These are phyloP conservation scores for Austroboletus eburneus DNA, from an alignment of 768 basidiomycete species.

Conservation along the genomic window DNA sequence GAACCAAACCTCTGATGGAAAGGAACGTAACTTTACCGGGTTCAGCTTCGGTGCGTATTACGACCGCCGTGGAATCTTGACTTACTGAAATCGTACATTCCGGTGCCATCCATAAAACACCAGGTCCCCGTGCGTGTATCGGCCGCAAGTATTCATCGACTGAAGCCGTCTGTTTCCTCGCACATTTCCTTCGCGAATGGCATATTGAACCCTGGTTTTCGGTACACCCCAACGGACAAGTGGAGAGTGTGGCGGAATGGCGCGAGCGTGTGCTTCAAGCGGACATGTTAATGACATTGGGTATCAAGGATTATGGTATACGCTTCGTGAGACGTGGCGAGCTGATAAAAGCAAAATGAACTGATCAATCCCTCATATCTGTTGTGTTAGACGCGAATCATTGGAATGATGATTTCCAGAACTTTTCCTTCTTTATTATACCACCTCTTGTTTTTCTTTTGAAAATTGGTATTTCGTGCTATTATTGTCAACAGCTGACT, in stretches of 20 bases:
- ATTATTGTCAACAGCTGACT: too few species aligned
- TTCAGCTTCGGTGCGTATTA: slow-evolving; percentile 17
- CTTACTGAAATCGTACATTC: too few species aligned
- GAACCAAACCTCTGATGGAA: background rate
- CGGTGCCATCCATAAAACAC: too few species aligned
- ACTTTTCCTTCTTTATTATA: too few species aligned
- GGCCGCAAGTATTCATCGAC: slow-evolving; percentile 51
- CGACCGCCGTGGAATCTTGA: background rate
- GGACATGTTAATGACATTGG: background rate
- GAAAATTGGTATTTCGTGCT: too few species aligned
- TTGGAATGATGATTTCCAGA: too few species aligned
- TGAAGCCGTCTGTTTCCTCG: slow-evolving; percentile 52
- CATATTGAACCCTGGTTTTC: slow-evolving; percentile 40
- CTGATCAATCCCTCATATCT: too few species aligned
- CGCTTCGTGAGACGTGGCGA: too few species aligned
- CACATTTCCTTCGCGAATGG: slow-evolving; percentile 49
- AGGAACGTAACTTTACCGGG: slow-evolving; percentile 5
- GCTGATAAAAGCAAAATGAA: too few species aligned
- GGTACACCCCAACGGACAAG: background rate
- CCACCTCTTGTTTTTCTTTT: too few species aligned
- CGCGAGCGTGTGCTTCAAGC: slow-evolving; percentile 12
- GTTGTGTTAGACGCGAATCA: too few species aligned
- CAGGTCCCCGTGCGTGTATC: slow-evolving; percentile 47
- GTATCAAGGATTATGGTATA: background rate
- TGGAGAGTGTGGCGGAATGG: slow-evolving; percentile 15